These are phyloP conservation scores for Trichosporon sp. DNA, from an alignment of 1,284 basidiomycete genomes.

Conservation along the genomic window DNA sequence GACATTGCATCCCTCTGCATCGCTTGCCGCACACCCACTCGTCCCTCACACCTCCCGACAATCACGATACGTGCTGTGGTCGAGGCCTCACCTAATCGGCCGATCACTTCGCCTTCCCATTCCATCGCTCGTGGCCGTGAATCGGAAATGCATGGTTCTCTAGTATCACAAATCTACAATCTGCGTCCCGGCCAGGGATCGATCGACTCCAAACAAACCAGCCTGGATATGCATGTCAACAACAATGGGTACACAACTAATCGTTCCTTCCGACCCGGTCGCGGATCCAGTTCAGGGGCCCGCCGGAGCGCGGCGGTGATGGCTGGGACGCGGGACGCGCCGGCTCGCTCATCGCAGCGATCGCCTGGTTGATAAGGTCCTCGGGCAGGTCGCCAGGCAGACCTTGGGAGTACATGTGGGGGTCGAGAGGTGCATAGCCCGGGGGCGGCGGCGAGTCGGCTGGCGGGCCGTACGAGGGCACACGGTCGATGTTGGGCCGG, in stretches of 20 bases:
- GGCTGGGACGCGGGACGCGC: neutral
- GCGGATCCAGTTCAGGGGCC: neutral
- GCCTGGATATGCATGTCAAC: constrained; percentile 1
- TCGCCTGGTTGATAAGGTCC: constrained; percentile 48
- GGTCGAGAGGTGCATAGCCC: constrained; percentile 50
- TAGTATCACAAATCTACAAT: neutral
- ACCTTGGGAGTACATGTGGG: constrained; percentile 47
- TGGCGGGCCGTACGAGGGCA: constrained; percentile 18
- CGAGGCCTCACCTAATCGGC: neutral
- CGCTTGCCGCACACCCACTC: neutral
- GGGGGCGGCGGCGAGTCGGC: constrained; percentile 40
- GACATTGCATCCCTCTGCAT: neutral
- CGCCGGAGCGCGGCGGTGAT: neutral
- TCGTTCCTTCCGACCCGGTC: neutral
- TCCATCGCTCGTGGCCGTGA: neutral
- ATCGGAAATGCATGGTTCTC: neutral
- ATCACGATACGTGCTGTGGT: neutral
- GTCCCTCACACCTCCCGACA: neutral
- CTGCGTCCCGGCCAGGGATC: neutral
- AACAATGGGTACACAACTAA: constrained; percentile 4
- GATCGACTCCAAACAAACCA: neutral
- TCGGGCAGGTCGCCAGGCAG: constrained; percentile 50
- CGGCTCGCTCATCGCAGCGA: constrained; percentile 42
- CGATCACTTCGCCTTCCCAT: too few species aligned
- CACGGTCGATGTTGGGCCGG: constrained; percentile 9